Evolutionary conservation across 2,329 filamentous ascomycete genomes (phyloP).

Genomic region (Monosporascus ibericus): DNA sequence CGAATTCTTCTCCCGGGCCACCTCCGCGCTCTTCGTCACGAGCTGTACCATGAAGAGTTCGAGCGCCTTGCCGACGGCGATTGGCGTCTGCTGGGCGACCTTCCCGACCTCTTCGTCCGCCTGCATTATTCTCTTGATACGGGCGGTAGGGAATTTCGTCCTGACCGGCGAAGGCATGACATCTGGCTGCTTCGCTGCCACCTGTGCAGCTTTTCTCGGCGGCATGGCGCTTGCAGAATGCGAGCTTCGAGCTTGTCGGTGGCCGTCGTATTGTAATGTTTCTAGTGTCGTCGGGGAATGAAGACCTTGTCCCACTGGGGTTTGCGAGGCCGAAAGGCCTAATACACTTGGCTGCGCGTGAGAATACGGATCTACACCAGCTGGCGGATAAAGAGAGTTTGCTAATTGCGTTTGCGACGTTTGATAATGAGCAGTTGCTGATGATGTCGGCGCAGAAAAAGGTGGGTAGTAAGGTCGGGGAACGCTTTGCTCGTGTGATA

Average conservation of each 20-base stretch:
- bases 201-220: slow-evolving; percentile 32
- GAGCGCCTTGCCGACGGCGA: slow-evolving; percentile 90
- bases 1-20: slow-evolving; percentile 75
- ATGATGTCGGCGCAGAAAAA: slow-evolving; percentile 16
- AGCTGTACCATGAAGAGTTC: slow-evolving; percentile 97
- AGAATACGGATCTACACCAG: background rate
- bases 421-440: slow-evolving; percentile 10
- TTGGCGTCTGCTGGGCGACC: slow-evolving; percentile 94
- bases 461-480: slow-evolving; percentile 18
- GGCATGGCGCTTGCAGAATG: slow-evolving; percentile 28
- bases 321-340: slow-evolving; percentile 7
- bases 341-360: background rate
- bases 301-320: background rate
- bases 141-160: slow-evolving; percentile 93
- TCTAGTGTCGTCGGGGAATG: background rate
- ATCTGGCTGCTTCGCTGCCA: slow-evolving; percentile 29
- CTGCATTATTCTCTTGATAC: slow-evolving; percentile 99
- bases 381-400: background rate
- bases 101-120: slow-evolving; percentile 98
- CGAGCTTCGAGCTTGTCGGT: slow-evolving; percentile 11
- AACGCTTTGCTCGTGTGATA: slow-evolving; percentile 6
- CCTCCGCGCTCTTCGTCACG: slow-evolving; percentile 78
- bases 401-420: slow-evolving; percentile 7
- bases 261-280: slow-evolving; percentile 19
- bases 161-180: slow-evolving; percentile 67